These are phyloP conservation scores for Russula griseocarnosa DNA, from an alignment of 768 basidiomycete genomes.

Conservation along the genomic window DNA sequence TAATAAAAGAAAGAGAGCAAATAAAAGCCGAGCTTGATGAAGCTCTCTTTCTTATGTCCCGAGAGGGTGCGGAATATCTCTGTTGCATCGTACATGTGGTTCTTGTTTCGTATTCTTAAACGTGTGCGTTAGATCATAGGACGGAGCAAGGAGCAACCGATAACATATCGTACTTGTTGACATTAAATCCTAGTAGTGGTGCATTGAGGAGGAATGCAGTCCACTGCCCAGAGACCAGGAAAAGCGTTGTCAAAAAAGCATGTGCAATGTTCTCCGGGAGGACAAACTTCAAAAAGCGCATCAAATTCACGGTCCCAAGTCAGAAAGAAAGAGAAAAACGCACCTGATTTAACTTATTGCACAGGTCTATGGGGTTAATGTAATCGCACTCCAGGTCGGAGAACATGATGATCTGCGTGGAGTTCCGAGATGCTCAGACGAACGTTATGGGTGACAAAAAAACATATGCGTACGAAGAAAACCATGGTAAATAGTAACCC, in stretches of 20 bases:
- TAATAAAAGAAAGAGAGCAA: slow-evolving; percentile 91
- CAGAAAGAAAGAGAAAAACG: not conserved
- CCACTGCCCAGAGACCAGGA: slow-evolving; percentile 97
- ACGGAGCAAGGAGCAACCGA: not conserved
- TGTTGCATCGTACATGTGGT: slow-evolving; percentile 99
- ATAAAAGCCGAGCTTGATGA: slow-evolving; percentile 92
- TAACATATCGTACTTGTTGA: slow-evolving; percentile 74
- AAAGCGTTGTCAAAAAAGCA: slow-evolving; percentile 83
- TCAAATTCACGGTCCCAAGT: not conserved
- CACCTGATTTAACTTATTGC: slow-evolving; percentile 98
- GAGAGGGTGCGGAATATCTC: slow-evolving; percentile 96
- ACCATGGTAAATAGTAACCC: slow-evolving; percentile 97
- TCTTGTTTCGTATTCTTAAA: slow-evolving; percentile 79
- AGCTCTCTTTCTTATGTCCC: slow-evolving; percentile 93
- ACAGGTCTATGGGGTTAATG: slow-evolving; percentile 99
- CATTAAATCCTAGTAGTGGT: slow-evolving; percentile 84
- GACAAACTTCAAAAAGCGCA: slow-evolving; percentile 66
- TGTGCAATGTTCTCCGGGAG: slow-evolving; percentile 95
- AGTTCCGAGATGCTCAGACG: not conserved
- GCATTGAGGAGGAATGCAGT: slow-evolving; percentile 85
- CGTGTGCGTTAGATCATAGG: not conserved
- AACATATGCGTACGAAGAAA: slow-evolving; percentile 81
- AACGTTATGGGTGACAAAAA: not conserved
- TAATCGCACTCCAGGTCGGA: slow-evolving; percentile 99
- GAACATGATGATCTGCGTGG: slow-evolving; percentile 95